Percentiles rank a stretch among this genome's conserved stretches.
These are phyloP conservation scores for Xylaria scruposa DNA, from an alignment of 495 filamentous ascomycete genomes.

Conservation along the genomic window DNA sequence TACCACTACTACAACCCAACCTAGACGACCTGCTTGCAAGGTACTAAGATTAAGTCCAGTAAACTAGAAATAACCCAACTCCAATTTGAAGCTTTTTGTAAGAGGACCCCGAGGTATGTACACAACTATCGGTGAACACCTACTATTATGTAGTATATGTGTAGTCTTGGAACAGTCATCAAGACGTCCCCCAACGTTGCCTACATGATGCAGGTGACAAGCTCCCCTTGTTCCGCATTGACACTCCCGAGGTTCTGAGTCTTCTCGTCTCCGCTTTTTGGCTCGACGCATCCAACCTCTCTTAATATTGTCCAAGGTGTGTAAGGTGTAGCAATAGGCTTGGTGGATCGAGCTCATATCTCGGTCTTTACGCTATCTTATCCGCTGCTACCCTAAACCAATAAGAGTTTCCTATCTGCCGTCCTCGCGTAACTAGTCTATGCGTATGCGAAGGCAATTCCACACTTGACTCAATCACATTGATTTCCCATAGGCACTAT, in stretches of 20 bases:
- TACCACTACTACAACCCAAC: not conserved
- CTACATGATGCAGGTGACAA: constrained; percentile 22
- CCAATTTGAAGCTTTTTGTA: not conserved
- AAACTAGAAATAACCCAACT: not conserved
- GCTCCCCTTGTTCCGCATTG: constrained; percentile 20
- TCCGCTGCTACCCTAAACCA: constrained; percentile 9
- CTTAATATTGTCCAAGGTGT: constrained; percentile 21
- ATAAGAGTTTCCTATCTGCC: constrained; percentile 9
- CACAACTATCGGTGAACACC: not conserved
- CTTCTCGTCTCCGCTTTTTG: not conserved
- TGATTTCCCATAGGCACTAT: not conserved
- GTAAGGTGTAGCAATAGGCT: constrained; percentile 21
- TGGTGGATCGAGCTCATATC: constrained; percentile 14
- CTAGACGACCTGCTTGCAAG: not conserved
- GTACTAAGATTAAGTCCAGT: not conserved
- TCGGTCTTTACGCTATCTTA: not conserved
- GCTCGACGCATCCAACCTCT: constrained; percentile 12
- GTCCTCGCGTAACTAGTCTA: constrained; percentile 1
- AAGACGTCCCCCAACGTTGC: constrained; percentile 23
- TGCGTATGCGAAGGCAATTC: not conserved
- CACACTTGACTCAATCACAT: constrained; percentile 4
- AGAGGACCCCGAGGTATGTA: too few species aligned
- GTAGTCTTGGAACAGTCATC: constrained; percentile 13
- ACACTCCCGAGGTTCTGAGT: constrained; percentile 20
- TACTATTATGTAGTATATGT: not conserved